phyloP scores from a whole-genome alignment of 805 yeast genomes.

The Candida pseudoglaebosa region DNA sequence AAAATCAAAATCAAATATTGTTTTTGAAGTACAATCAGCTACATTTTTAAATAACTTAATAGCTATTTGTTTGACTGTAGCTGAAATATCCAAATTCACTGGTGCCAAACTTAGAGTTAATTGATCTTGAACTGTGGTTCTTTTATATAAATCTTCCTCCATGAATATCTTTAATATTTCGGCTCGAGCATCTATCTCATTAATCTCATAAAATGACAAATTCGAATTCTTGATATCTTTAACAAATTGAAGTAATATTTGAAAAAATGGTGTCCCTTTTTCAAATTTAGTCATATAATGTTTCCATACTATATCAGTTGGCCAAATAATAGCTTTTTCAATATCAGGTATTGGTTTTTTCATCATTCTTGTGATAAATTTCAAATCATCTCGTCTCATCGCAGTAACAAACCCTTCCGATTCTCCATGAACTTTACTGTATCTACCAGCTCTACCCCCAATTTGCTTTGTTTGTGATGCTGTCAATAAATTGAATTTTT shows the following conservation, averaged over 20 bases:
- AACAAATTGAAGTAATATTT: slow-evolving; percentile 48
- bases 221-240: slow-evolving; percentile 24
- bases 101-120: slow-evolving; percentile 62
- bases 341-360: slow-evolving; percentile 49
- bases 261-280: slow-evolving; percentile 40
- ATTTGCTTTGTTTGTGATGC: slow-evolving; percentile 81
- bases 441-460: slow-evolving; percentile 96
- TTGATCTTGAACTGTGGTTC: slow-evolving; percentile 51
- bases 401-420: slow-evolving; percentile 54
- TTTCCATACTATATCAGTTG: slow-evolving; percentile 68
- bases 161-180: slow-evolving; percentile 44
- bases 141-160: slow-evolving; percentile 20
- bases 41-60: slow-evolving; percentile 50
- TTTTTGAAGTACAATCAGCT: slow-evolving; percentile 48
- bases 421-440: slow-evolving; percentile 30
- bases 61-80: slow-evolving; percentile 40
- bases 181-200: slow-evolving; percentile 35
- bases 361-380: slow-evolving; percentile 45
- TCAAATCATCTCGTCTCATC: slow-evolving; percentile 39
- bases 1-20: slow-evolving; percentile 50
- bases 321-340: slow-evolving; percentile 70
- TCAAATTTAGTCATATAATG: slow-evolving; percentile 62
- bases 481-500: slow-evolving; percentile 41
- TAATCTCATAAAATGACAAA: slow-evolving; percentile 27
- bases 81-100: slow-evolving; percentile 28